A percentile compares a stretch with the other conserved stretches of the same genome.
Conservation (phyloP, 306 rosid species). For the Canavalia gladiata region DNA sequence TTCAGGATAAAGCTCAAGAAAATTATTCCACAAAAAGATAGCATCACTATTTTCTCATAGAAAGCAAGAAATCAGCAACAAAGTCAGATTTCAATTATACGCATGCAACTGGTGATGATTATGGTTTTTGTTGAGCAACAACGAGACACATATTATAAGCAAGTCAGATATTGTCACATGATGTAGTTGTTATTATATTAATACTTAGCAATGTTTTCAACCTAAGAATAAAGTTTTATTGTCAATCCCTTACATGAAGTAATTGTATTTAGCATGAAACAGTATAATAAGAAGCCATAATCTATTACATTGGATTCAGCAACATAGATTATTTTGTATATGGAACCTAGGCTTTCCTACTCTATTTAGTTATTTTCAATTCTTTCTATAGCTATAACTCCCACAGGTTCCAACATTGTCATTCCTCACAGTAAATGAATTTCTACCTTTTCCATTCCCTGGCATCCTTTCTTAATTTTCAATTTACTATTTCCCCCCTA, state of each 20-base stretch:
- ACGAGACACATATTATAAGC: conserved; percentile 11
- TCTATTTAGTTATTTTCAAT: not conserved
- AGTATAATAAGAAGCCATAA: conserved; percentile 25
- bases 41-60: conserved; percentile 28
- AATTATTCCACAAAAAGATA: conserved; percentile 11
- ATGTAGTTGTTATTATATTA: not conserved
- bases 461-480: conserved; percentile 30
- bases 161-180: conserved; percentile 12
- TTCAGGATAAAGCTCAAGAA: conserved; percentile 10
- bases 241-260: not conserved
- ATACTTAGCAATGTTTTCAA: conserved; percentile 8
- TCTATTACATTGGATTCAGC: not conserved
- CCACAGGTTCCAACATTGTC: not conserved
- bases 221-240: not conserved
- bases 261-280: not conserved
- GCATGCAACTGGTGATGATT: conserved; percentile 20
- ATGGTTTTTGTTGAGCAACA: conserved; percentile 8
- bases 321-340: conserved; percentile 6
- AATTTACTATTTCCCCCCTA: not conserved
- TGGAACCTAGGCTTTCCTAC: conserved; percentile 23
- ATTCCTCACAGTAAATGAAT: conserved; percentile 25
- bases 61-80: conserved; percentile 30
- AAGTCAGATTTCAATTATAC: conserved; percentile 9
- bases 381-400: conserved; percentile 3
- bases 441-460: conserved; percentile 25